Conservation (phyloP, 192 early-diverging fungal genomes). For the Coemansia sp. region DNA sequence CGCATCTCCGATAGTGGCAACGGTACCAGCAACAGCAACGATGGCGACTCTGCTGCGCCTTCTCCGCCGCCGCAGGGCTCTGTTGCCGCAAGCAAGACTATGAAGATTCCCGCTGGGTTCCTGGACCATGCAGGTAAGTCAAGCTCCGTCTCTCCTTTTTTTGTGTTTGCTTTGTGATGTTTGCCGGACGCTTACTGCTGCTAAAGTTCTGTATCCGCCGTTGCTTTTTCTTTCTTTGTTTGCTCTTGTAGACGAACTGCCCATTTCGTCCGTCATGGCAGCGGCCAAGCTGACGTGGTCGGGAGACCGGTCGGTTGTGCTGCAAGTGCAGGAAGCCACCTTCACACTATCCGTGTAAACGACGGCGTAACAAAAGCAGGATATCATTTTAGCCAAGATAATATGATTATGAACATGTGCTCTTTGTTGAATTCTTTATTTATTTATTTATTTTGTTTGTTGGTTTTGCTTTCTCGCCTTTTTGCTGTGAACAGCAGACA, state of each 20-base stretch:
- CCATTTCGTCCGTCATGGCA: slow-evolving; percentile 17
- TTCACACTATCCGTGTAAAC: slow-evolving; percentile 41
- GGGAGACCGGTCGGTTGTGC: slow-evolving; percentile 35
- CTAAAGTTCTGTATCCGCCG: background rate
- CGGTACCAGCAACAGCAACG: background rate
- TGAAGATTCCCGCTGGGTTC: slow-evolving; percentile 44
- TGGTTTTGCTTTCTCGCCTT: no score
- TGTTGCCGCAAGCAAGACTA: slow-evolving; percentile 35
- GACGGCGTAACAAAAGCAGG: background rate
- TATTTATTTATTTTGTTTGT: no score
- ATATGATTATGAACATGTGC: no score
- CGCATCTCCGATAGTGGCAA: background rate
- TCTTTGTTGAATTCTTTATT: no score
- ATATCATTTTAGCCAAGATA: no score
- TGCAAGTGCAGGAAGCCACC: slow-evolving; percentile 45
- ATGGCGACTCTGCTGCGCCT: background rate
- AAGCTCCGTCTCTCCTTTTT: background rate
- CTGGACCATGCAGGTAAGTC: slow-evolving; percentile 29
- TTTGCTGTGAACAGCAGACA: no score
- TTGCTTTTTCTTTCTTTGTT: background rate
- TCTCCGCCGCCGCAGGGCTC: slow-evolving; percentile 23
- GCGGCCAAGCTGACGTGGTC: slow-evolving; percentile 42
- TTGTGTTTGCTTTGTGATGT: background rate
- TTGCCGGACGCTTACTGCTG: background rate
- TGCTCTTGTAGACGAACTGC: slow-evolving; percentile 16